Conservation (phyloP, 2,329 filamentous ascomycete genomes). For the Aspergillus sclerotialis region DNA sequence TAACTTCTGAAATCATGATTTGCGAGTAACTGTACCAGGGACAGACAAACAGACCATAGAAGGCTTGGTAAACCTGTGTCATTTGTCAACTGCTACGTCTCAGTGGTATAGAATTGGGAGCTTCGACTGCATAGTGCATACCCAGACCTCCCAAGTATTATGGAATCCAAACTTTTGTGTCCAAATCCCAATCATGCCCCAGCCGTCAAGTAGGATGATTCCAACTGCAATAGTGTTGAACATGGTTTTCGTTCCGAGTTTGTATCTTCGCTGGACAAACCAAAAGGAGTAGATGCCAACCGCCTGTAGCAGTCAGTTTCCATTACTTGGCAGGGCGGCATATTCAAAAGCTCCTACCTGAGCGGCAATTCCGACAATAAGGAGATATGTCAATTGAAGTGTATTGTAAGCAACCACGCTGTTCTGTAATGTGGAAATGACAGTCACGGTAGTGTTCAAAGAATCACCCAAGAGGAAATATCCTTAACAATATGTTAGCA, state of each 20-base stretch:
- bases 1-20: conserved; percentile 65
- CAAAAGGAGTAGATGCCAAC: conserved; percentile 58
- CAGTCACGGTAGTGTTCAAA: conserved; percentile 63
- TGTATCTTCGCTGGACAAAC: conserved; percentile 53
- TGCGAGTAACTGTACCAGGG: conserved; percentile 66
- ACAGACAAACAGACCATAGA: conserved; percentile 61
- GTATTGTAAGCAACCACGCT: conserved; percentile 59
- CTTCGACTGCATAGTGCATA: too few relatives aligned
- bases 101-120: not conserved
- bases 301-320: conserved; percentile 14
- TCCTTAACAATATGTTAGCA: conserved; percentile 18
- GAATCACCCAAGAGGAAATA: conserved; percentile 66
- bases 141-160: conserved; percentile 48
- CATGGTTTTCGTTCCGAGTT: conserved; percentile 60
- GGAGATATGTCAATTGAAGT: conserved; percentile 57
- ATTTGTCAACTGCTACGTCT: not conserved
- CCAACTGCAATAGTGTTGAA: conserved; percentile 57
- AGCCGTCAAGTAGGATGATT: conserved; percentile 53
- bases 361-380: conserved; percentile 59
- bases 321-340: too few relatives aligned
- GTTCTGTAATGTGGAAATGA: conserved; percentile 60
- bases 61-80: conserved; percentile 38
- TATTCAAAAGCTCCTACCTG: conserved; percentile 40
- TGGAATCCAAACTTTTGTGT: conserved; percentile 49
- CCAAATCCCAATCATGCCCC: conserved; percentile 56